Conservation (phyloP, 176 grass and related monocot genomes). For the Zoysia japonica region DNA sequence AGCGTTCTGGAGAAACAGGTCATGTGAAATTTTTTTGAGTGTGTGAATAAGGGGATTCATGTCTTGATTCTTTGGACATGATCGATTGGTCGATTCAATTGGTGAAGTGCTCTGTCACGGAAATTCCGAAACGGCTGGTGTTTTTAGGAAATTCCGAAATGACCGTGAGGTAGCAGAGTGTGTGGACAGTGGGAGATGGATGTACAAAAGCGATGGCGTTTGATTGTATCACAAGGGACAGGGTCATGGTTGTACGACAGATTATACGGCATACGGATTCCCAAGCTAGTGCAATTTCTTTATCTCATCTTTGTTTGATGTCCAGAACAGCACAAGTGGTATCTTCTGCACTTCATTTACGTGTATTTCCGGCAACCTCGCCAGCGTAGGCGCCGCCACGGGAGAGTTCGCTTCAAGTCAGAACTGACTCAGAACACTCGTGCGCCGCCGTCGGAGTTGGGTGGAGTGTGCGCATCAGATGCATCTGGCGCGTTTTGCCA, state of each 20-base stretch:
- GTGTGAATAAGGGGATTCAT: slow-evolving; percentile 12
- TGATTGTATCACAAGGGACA: not conserved
- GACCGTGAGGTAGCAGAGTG: not conserved
- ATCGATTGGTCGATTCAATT: slow-evolving; percentile 26
- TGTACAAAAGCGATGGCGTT: not conserved
- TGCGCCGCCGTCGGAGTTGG: not conserved
- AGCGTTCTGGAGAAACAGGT: not conserved
- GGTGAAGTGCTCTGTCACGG: not conserved
- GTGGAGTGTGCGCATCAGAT: too few species aligned
- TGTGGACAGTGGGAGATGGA: not conserved
- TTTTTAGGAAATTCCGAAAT: too few species aligned
- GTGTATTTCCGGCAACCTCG: not conserved
- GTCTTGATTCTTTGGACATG: slow-evolving; percentile 24
- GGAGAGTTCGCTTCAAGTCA: not conserved
- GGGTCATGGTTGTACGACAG: not conserved
- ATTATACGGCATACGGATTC: not conserved
- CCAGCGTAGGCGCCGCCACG: too few species aligned
- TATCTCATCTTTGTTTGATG: not conserved
- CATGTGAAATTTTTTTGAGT: slow-evolving; percentile 13
- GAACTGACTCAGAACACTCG: not conserved
- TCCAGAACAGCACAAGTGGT: not conserved
- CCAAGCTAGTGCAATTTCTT: not conserved
- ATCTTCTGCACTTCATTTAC: not conserved
- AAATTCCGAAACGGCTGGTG: not conserved
- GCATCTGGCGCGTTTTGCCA: too few species aligned